Base-by-base conservation (phyloP, 352 stramenopile genomes). In the Thraustochytrium striatum region DNA sequence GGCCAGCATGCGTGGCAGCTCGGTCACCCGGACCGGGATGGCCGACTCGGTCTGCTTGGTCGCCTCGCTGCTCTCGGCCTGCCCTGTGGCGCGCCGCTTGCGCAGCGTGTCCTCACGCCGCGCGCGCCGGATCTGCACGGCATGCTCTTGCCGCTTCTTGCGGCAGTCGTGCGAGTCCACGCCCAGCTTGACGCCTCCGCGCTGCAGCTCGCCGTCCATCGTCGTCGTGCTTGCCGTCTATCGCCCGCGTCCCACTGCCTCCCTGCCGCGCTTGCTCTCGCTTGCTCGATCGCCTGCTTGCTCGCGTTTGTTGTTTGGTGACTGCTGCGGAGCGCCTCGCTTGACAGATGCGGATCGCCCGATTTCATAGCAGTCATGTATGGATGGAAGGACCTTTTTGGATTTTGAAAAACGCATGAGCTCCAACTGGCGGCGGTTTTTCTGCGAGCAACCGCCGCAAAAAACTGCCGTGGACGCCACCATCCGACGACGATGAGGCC, bases 151-250 rank as follows among this genome's bases (percentile, higher is more conserved):
- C 81, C 93, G 93, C 84, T 94, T 96, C 25, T 85, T 81, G 73
- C 94, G 94, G 32, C 90, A 85, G 50, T 95, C 89, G 86, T 95
- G 88, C 33, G 95, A 83, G 11, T 89, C 92, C 2, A 89, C 94
- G 81, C 95, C 90, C 78, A 91, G 87, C 59, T 70, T 70, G 30
- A 38, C 59, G 59, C 41, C 41, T 33, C 59, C 41, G 35, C 21
- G 50, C 39, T 5, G 5, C 39, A 13, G 5, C 39, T 5, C 39
- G 5, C 5, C 39, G 5, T 5, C 39, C 39, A 47, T 47, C 39
- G 13, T 47, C 39, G 5, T 47, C 5, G 5, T 13, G 39, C 39
- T 13, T 13, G 39, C 39, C 39, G 39, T n/a, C n/a, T n/a, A n/a
- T n/a, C n/a, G n/a, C n/a, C n/a, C n/a, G n/a, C n/a, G n/a, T n/a